Evolutionary conservation across 352 stramenopile species (phyloP).

Genomic region (Globisporangium emineosum): DNA sequence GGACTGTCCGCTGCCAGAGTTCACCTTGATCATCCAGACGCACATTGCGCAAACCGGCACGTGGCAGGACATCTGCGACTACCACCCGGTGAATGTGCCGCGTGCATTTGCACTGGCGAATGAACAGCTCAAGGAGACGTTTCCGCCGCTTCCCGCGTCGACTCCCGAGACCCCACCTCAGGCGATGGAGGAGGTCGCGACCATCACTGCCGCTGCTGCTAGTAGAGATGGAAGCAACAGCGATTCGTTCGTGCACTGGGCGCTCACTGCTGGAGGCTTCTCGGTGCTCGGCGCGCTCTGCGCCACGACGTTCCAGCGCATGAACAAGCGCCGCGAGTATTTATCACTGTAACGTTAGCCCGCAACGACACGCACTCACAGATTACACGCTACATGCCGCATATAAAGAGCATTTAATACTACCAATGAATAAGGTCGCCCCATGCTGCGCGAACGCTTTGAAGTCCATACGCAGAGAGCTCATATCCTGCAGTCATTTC

Average conservation of each 20-base stretch:
- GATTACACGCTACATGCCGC: neutral
- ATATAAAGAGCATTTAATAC: neutral
- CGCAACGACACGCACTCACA: neutral
- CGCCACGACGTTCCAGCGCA: slow-evolving; percentile 17
- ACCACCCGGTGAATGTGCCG: slow-evolving; percentile 45
- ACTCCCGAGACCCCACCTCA: slow-evolving; percentile 1
- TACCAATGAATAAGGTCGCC: neutral
- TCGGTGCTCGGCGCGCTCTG: slow-evolving; percentile 13
- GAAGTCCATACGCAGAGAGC: too few relatives aligned
- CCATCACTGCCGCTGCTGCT: neutral
- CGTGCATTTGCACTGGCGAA: neutral
- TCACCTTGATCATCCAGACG: slow-evolving; percentile 49
- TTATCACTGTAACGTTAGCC: slow-evolving; percentile 13
- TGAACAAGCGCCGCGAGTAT: slow-evolving; percentile 21
- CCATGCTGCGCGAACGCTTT: neutral
- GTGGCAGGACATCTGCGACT: slow-evolving; percentile 74
- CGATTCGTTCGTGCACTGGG: slow-evolving; percentile 1
- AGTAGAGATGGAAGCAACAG: neutral
- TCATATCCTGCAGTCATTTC: neutral
- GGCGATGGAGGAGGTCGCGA: neutral
- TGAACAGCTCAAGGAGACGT: neutral
- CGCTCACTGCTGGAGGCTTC: slow-evolving; percentile 14
- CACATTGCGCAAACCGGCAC: slow-evolving; percentile 57
- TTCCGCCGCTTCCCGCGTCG: neutral
- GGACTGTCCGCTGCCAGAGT: slow-evolving; percentile 55